These are phyloP conservation scores for Lindgomyces ingoldianus DNA, from an alignment of 495 filamentous ascomycete species.

Conservation along the genomic window DNA sequence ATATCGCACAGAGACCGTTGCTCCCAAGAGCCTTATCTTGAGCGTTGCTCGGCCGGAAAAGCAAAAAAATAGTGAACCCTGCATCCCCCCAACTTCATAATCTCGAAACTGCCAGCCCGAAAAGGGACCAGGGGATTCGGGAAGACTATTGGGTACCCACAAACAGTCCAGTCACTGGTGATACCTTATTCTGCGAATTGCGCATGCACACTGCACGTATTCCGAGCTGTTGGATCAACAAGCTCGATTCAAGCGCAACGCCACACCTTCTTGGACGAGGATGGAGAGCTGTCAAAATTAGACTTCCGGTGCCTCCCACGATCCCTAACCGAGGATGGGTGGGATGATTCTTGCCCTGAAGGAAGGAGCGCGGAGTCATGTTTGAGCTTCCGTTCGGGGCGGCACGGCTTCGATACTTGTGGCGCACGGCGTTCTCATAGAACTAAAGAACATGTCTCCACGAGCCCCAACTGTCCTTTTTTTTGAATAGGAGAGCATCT, in stretches of 20 bases:
- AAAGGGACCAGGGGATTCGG: background rate
- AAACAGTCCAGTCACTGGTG: background rate
- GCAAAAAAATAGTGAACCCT: constrained; percentile 9
- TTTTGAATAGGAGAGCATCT: no score
- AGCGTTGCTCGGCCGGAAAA: constrained; percentile 18
- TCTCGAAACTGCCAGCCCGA: background rate
- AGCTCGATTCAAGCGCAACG: background rate
- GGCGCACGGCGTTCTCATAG: background rate
- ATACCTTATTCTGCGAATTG: background rate
- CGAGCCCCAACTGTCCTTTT: no score
- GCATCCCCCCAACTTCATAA: background rate
- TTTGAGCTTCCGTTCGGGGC: background rate
- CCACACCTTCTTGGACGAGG: background rate
- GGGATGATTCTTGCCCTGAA: background rate
- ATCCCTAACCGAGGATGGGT: background rate
- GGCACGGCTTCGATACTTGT: background rate
- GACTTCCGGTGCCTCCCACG: background rate
- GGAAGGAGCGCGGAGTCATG: background rate
- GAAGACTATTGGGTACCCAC: background rate
- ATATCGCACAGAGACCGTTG: background rate
- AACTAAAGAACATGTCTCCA: background rate
- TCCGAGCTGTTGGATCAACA: background rate
- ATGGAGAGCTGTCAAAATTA: background rate
- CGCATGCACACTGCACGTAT: no score
- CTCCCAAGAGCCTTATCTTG: constrained; percentile 15